Evolutionary conservation across 495 filamentous ascomycete genomes (phyloP), one percentile per base, ranked within the genome.

Genomic region (Extremus antarcticus): DNA sequence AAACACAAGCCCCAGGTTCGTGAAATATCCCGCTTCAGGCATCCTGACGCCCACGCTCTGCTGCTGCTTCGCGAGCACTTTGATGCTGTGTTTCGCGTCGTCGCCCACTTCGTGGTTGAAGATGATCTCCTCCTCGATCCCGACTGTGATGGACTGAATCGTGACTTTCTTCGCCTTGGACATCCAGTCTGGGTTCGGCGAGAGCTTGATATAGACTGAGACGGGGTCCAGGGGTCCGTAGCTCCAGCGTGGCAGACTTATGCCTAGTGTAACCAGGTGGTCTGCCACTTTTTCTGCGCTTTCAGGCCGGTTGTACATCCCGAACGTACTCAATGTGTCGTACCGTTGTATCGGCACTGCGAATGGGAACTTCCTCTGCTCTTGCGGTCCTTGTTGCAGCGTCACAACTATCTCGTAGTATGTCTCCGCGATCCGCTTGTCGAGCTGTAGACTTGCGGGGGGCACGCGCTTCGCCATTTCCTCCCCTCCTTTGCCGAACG

Each of bases 71-170:
- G 86, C 83, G 60, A 98, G 71, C 21, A 81, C 82, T 67, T 92
- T 97, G 66, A 88, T 73, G 66, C 94, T 97, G 29, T 35, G 29
- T 60, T 86, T 86, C 24, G 85, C 88, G 45, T 90, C 90, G 67
- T 97, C 92, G 62, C 97, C 92, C n/a, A 92, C 92, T 64, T 97
- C 90, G 38, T 92, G 92, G 61, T 98, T 97, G 71, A 87, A 98
- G 20, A 89, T 89, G 49, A 97, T 94, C 67, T 96, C 90, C 68
- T 98, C 92, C 62, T 97, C 92, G 62, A 98, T 95, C 13, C 80
- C 83, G 35, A 96, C 84, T 16, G 89, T 94, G 52, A 98, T 90
- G 68, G 90, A 90, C 63, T 86, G 83, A 67, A 98, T 94, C 50
- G 90, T 92, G 47, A 98, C 91, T 66, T 85, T 88, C 63, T 81